Base-by-base conservation (phyloP, 768 basidiomycete species). In the Phallus indusiatus region DNA sequence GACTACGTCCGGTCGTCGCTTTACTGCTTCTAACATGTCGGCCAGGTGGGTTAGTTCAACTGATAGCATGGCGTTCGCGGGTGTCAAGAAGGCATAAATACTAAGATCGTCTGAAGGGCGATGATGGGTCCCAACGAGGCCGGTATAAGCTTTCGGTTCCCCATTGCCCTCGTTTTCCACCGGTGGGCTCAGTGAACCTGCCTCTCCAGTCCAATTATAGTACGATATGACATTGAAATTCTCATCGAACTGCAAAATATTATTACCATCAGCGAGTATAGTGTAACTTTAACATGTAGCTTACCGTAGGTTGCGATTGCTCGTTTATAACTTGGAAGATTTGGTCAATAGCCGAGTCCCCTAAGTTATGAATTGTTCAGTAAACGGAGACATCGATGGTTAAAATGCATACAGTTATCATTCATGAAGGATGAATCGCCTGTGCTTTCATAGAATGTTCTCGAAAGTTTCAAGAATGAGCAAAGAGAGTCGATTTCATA, bases 51-150 rank as follows among this genome's bases (percentile, higher is more conserved):
- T 71, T 47, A 89, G 70, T 66, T 90, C 87, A 17, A 90, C 85
- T 58, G 83, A 86, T 56, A 90, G 74, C 86, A 90, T 88, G 7
- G 88, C 88, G 70, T 90, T 90, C 7, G 86, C 88, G 2, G 88
- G 83, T 0, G 82, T 86, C 60, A 88, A 74, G 70, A 87, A 90
- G 4, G 88, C 87, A 63, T 82, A 90, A 24, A 77, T 71, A 62
- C 81, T 84, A 47, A 88, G 67, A 67, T 90, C 88, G 66, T 90
- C 88, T 0, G 85, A 87, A 12, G 88, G 88, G 58, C 87, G 74
- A 66, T 88, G 85, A 63, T 84, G 83, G 1, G 88, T 90, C 24
- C 86, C 86, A 14, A 90, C 83, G 60, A 86, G 73, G 34, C 88
- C 88, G 1, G 85, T 88, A 64, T 80, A 85, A 8, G 77, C 82